Base-by-base conservation (phyloP, 176 grass and related monocot genomes). In the Avena atlantica region DNA sequence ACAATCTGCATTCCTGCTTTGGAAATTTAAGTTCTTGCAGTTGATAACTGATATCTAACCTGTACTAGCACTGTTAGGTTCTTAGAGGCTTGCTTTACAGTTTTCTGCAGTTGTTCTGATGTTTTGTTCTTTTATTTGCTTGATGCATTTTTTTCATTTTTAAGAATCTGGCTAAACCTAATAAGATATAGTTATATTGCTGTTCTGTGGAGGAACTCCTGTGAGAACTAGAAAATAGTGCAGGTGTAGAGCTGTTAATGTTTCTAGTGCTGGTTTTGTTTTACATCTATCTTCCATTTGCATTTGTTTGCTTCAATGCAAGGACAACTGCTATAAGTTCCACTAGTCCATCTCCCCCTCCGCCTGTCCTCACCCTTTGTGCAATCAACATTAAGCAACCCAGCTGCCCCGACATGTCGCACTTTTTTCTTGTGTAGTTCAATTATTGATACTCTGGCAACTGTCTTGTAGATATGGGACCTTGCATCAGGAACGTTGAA, bases 401-500 rank as follows among this genome's bases (percentile, higher is more conserved):
- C 21, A 64, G n/a, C 11, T 66, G 4, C 27, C 29, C 40, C 72
- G 25, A 73, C 25, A 74, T 71, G 55, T 37, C 36, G 44, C 5
- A 12, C 68, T 9, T 36, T 9, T 75, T 68, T 68, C 51, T 40
- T 58, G 24, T 83, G 12, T 15, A 5, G 42, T 61, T 60, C 9
- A 40, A 12, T 82, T 17, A 52, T 74, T 79, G 36, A 29, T 78
- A 29, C 20, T 73, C 7, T n/a, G 11, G 79, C 19, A 40, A 29
- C 0, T 86, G 75, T 79, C 48, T 76, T 90, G 58, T 88, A 99
- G 97, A 99, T 99, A 88, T 99, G 97, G 94, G 97, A 99, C 88
- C 92, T 96, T 88, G 97, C 97, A 77, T 91, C 92, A 85, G 97
- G 97, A 83, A 91, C 82, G 2, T 86, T 99, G 83, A 99, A 99